A percentile compares a stretch with the other conserved stretches of the same genome.
Conservation (phyloP, 768 basidiomycete species). For the Rhizopogon vesiculosus region DNA sequence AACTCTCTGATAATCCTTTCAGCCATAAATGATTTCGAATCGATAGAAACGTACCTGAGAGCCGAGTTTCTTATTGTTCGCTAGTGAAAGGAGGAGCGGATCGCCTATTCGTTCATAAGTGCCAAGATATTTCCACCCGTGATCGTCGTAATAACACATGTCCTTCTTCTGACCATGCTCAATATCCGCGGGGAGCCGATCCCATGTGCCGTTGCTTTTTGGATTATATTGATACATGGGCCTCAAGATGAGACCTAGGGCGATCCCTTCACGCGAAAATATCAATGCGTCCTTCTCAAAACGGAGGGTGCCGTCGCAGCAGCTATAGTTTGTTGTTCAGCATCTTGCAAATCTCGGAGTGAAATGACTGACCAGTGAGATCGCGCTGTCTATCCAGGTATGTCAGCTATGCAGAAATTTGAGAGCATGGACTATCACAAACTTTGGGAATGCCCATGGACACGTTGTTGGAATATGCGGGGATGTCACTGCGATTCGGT, state of each 20-base stretch:
- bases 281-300: constrained; percentile 5
- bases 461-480: neutral
- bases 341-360: neutral
- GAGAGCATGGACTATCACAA: neutral
- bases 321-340: neutral
- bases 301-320: neutral
- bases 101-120: constrained; percentile 20
- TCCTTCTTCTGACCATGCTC: constrained; percentile 13
- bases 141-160: constrained; percentile 8
- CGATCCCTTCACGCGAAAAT: constrained; percentile 18
- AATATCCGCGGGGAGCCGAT: constrained; percentile 6
- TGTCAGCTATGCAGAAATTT: neutral
- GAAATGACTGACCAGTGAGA: neutral
- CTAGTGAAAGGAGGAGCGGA: constrained; percentile 10
- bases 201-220: constrained; percentile 15
- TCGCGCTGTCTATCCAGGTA: neutral
- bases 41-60: constrained; percentile 3
- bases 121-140: constrained; percentile 15
- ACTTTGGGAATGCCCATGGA: neutral
- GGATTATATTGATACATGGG: constrained; percentile 24
- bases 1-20: constrained; percentile 12
- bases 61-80: constrained; percentile 8
- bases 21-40: neutral
- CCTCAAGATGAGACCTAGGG: constrained; percentile 19
- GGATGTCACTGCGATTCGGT: neutral